phyloP scores from a whole-genome alignment of 2,329 filamentous ascomycete genomes.

The Colletotrichum sansevieriae region DNA sequence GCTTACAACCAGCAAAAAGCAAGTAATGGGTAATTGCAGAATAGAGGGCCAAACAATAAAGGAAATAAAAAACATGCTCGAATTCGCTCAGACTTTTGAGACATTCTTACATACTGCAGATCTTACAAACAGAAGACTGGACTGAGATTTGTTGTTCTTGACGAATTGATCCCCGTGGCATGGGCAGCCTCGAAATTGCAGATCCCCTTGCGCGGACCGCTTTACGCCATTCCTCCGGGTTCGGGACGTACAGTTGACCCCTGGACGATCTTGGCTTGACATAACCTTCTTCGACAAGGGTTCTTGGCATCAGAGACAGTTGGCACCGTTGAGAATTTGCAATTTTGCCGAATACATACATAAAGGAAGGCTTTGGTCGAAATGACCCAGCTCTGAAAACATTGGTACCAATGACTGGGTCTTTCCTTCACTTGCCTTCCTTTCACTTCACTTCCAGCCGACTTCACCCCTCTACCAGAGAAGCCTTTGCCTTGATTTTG shows the following conservation, averaged over 20 bases:
- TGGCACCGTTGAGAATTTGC: too few species aligned
- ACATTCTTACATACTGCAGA: neutral
- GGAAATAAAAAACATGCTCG: constrained; percentile 1
- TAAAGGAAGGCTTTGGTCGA: too few species aligned
- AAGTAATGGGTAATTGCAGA: constrained; percentile 4
- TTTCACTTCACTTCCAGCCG: neutral
- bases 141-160: neutral
- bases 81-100: neutral
- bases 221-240: constrained; percentile 10
- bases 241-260: neutral
- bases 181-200: constrained; percentile 15
- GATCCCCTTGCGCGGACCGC: constrained; percentile 11
- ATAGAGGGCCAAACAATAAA: neutral
- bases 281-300: neutral
- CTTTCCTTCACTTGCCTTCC: neutral
- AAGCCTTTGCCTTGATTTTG: neutral
- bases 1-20: constrained; percentile 6
- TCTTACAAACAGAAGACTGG: too few species aligned
- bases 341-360: too few species aligned
- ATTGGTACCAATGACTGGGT: neutral
- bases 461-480: neutral
- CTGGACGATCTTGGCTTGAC: neutral
- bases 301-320: neutral
- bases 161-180: neutral
- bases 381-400: too few species aligned